Evolutionary conservation across 768 basidiomycete species (phyloP).

Genomic region (Boletus rubescentipes): DNA sequence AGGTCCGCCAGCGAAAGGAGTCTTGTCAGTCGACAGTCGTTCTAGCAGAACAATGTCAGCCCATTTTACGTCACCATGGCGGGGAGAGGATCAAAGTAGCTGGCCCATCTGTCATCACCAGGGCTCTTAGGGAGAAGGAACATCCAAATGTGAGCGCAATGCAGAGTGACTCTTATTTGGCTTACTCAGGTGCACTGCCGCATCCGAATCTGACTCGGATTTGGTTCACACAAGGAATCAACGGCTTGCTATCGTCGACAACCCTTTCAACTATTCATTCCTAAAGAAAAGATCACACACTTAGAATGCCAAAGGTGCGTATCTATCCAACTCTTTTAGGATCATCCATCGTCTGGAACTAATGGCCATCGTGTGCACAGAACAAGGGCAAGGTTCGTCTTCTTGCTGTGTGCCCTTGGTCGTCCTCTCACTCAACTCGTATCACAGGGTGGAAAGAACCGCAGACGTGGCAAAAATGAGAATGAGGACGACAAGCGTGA

Average conservation of each 20-base stretch:
- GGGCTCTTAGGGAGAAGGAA: no score
- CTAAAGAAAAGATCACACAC: background rate
- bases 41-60: no score
- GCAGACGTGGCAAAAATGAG: constrained; percentile 99
- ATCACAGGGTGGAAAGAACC: constrained; percentile 94
- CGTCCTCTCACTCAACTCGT: background rate
- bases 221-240: no score
- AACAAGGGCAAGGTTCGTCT: constrained; percentile 30
- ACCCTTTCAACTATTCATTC: background rate
- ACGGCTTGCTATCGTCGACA: background rate
- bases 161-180: no score
- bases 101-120: no score
- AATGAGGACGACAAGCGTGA: constrained; percentile 99
- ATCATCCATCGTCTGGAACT: background rate
- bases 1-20: no score
- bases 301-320: constrained; percentile 28
- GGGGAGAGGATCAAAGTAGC: no score
- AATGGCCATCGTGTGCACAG: constrained; percentile 9
- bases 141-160: no score
- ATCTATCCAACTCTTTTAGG: background rate
- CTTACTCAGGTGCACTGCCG: constrained; percentile 6
- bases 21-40: no score
- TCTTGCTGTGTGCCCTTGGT: background rate
- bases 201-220: background rate
- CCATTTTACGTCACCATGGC: no score